A percentile compares a stretch with the other conserved stretches of the same genome.
phyloP scores from a whole-genome alignment of 192 early-diverging fungal species.

The Geosiphon pyriformis region DNA sequence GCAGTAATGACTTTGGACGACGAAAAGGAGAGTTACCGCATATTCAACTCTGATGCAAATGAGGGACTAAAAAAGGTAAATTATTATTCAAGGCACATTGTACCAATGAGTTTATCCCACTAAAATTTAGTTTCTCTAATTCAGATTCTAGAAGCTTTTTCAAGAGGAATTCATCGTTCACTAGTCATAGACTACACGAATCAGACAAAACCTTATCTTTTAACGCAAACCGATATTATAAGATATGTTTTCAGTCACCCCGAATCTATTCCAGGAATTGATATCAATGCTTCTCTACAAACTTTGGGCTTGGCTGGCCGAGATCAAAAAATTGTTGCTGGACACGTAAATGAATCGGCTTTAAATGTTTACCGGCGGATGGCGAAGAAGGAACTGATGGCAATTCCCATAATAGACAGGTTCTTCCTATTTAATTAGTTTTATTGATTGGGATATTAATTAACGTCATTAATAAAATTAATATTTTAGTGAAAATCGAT shows the following conservation, averaged over 20 bases:
- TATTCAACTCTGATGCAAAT: slow-evolving; percentile 30
- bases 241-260: slow-evolving; percentile 42
- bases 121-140: neutral
- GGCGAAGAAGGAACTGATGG: slow-evolving; percentile 44
- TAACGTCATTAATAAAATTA: neutral
- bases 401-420: slow-evolving; percentile 53
- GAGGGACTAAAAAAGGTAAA: slow-evolving; percentile 30
- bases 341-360: slow-evolving; percentile 36
- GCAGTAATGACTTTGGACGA: slow-evolving; percentile 39
- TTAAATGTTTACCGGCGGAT: slow-evolving; percentile 50
- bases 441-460: slow-evolving; percentile 1
- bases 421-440: slow-evolving; percentile 16
- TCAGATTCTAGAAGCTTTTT: slow-evolving; percentile 45
- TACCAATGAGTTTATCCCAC: neutral
- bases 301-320: slow-evolving; percentile 22
- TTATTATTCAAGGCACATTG: neutral
- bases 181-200: slow-evolving; percentile 48
- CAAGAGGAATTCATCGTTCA: slow-evolving; percentile 50
- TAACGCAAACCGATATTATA: slow-evolving; percentile 61
- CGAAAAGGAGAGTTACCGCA: slow-evolving; percentile 40
- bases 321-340: slow-evolving; percentile 31
- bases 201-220: slow-evolving; percentile 34
- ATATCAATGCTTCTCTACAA: slow-evolving; percentile 35
- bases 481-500: slow-evolving; percentile 22
- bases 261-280: slow-evolving; percentile 32